phyloP scores from a whole-genome alignment of 495 filamentous ascomycete genomes.

The Alectoria sarmentosa region DNA sequence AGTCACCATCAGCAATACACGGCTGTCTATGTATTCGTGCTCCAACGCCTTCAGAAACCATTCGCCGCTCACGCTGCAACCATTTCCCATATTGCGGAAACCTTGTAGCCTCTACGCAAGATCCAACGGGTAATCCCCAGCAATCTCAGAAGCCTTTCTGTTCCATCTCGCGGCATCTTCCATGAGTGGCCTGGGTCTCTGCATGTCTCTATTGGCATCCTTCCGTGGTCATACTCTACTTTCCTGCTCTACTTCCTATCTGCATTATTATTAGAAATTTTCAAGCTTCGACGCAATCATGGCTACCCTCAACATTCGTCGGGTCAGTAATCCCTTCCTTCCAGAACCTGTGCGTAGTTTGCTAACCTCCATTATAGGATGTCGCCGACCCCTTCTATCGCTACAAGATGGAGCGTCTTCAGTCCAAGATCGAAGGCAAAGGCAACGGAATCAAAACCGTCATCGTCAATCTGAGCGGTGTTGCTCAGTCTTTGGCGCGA shows the following conservation, averaged over 20 bases:
- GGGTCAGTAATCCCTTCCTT: slow-evolving; percentile 34
- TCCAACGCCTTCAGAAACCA: slow-evolving; percentile 70
- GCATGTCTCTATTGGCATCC: slow-evolving; percentile 42
- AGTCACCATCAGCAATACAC: slow-evolving; percentile 22
- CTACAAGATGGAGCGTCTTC: slow-evolving; percentile 98
- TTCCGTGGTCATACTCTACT: slow-evolving; percentile 16
- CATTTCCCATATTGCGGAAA: slow-evolving; percentile 86
- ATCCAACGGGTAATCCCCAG: slow-evolving; percentile 71
- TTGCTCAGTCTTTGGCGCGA: slow-evolving; percentile 85
- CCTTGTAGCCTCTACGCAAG: slow-evolving; percentile 75
- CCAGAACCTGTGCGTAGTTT: background rate
- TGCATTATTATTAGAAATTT: slow-evolving; percentile 17
- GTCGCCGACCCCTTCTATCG: slow-evolving; percentile 98
- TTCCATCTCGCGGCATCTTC: slow-evolving; percentile 35
- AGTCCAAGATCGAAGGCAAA: slow-evolving; percentile 99
- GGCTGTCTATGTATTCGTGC: slow-evolving; percentile 77
- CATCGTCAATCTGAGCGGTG: slow-evolving; percentile 93
- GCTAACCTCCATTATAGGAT: slow-evolving; percentile 46
- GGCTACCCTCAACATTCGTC: slow-evolving; percentile 94
- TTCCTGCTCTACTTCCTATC: slow-evolving; percentile 13
- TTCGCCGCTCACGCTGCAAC: slow-evolving; percentile 86
- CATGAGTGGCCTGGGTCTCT: slow-evolving; percentile 26
- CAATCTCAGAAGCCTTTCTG: slow-evolving; percentile 30
- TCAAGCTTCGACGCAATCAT: slow-evolving; percentile 51
- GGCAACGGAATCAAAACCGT: slow-evolving; percentile 97